A percentile compares a stretch with the other conserved stretches of the same genome.
phyloP scores from a whole-genome alignment of 768 basidiomycete genomes.

The Naganishia friedmannii region DNA sequence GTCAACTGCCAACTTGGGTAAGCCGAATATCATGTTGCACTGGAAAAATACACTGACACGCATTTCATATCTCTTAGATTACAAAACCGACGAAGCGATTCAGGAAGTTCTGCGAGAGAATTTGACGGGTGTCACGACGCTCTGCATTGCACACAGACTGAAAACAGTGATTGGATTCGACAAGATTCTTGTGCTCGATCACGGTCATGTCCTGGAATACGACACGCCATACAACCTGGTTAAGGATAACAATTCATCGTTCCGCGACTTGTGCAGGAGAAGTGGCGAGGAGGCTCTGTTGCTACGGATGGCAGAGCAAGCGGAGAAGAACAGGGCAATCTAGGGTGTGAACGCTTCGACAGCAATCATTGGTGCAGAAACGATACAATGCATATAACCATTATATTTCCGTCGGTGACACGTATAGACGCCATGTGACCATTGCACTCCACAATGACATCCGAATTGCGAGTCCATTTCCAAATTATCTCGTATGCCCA shows the following conservation, averaged over 20 bases:
- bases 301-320: slow-evolving; percentile 30
- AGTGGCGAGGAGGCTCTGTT: slow-evolving; percentile 47
- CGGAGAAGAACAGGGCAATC: slow-evolving; percentile 10
- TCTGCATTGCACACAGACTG: slow-evolving; percentile 62
- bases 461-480: too few species aligned
- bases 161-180: slow-evolving; percentile 62
- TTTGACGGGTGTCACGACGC: slow-evolving; percentile 56
- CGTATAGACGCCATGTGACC: too few species aligned
- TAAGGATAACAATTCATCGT: slow-evolving; percentile 60
- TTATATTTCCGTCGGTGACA: too few species aligned
- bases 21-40: background rate
- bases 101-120: slow-evolving; percentile 59
- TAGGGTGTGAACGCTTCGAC: background rate
- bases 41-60: background rate
- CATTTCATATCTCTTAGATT: slow-evolving; percentile 51
- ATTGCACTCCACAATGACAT: too few species aligned
- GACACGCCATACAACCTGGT: slow-evolving; percentile 49
- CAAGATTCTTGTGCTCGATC: slow-evolving; percentile 62
- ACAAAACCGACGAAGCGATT: slow-evolving; percentile 61
- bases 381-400: too few species aligned
- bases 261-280: slow-evolving; percentile 60
- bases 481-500: background rate
- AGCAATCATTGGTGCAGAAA: too few species aligned
- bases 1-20: slow-evolving; percentile 52
- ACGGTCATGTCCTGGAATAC: slow-evolving; percentile 48